Evolutionary conservation across 768 basidiomycete species (phyloP).

Genomic region (Cystobasidium onofrii): DNA sequence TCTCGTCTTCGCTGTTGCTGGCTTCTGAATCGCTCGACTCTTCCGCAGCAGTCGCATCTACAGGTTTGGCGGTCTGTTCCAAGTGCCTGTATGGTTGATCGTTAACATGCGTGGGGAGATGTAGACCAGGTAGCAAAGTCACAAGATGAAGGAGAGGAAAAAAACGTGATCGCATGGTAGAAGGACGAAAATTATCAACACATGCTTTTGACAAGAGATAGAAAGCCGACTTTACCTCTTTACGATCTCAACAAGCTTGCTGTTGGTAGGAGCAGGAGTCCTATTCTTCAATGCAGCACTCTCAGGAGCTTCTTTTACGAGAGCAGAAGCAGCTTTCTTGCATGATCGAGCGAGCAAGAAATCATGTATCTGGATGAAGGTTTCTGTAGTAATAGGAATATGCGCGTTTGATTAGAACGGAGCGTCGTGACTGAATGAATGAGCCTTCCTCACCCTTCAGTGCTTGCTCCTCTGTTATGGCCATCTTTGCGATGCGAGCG

Average conservation of each 20-base stretch:
- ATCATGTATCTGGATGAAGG: constrained; percentile 34
- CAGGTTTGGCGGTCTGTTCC: neutral
- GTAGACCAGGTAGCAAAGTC: neutral
- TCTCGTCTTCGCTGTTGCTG: neutral
- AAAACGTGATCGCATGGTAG: neutral
- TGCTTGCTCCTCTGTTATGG: neutral
- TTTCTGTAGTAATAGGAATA: neutral
- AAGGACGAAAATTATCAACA: too few species aligned
- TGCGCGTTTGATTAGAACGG: neutral
- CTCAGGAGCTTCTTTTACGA: constrained; percentile 35
- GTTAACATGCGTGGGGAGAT: neutral
- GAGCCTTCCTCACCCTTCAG: neutral
- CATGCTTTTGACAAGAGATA: neutral
- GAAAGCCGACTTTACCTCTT: neutral
- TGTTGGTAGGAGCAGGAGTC: neutral
- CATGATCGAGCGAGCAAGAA: constrained; percentile 39
- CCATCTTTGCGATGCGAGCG: neutral
- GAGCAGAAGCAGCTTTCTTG: constrained; percentile 35
- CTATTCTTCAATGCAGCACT: neutral
- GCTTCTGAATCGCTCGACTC: neutral
- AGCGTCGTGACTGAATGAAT: neutral
- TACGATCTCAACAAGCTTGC: constrained; percentile 12
- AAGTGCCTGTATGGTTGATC: neutral
- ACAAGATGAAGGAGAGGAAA: neutral
- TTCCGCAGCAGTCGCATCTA: neutral